Base-by-base conservation (phyloP, 164 flowering plant genomes). In the Kingdonia uniflora region DNA sequence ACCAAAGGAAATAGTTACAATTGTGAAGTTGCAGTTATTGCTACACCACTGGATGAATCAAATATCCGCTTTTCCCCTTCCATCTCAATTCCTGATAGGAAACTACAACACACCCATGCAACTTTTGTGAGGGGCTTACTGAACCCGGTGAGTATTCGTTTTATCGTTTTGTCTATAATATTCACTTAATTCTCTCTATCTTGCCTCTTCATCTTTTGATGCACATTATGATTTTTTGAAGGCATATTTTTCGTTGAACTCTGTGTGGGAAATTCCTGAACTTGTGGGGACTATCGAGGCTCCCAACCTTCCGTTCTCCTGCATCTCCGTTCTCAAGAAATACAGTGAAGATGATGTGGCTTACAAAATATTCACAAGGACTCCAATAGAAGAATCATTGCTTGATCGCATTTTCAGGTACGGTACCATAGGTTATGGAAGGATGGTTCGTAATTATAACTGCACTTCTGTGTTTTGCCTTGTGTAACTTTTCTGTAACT, bases 391-490 rank as follows among this genome's bases (percentile, higher is more conserved):
- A 29, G 97, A 94, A 56, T 49, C 68, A 24, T 64, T 81, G 33
- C 84, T 89, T 20, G 97, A 94, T 73, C 67, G 59, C 25, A 59
- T 94, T 24, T 92, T 84, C 71, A 88, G 95, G 99, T 92, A 76
- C 8, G 8, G 8, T n/a, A 29, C 35, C 8, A 4, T 29, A n/a
- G n/a, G 35, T 8, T 8, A 3, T 29, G 35, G 8, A 29, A 29
- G 35, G 35, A 29, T 29, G 35, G 8, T 8, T 29, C n/a, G 35
- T 29, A 3, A 29, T 29, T 29, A 3, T 29, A n/a, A 29, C 35
- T 29, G 35, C 35, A 29, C 35, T 29, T 29, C 35, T 29, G 35
- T 3, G 35, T 29, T 8, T 29, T 29, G 35, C 35, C 4, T 29
- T 3, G 8, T 29, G 35, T 29, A 8, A 8, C 35, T 29, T 29